Evolutionary conservation across 495 filamentous ascomycete genomes (phyloP).

Genomic region (Xylaria acuta): DNA sequence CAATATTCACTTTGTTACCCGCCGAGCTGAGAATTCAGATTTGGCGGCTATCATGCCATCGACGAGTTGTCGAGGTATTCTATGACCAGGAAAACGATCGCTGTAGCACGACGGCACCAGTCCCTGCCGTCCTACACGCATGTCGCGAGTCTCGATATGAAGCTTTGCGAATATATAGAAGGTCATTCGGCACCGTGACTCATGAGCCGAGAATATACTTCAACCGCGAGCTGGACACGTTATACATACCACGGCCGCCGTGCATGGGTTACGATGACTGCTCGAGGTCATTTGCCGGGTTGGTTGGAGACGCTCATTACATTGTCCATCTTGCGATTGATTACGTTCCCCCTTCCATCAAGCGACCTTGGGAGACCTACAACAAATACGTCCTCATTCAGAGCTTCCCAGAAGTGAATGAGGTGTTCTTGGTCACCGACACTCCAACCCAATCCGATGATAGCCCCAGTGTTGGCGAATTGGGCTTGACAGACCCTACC

Average conservation of each 20-base stretch:
- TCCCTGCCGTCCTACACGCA: constrained; percentile 49
- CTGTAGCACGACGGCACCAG: constrained; percentile 45
- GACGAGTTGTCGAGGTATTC: constrained; percentile 50
- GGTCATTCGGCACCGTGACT: constrained; percentile 48
- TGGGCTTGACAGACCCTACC: constrained; percentile 33
- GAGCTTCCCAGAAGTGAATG: constrained; percentile 48
- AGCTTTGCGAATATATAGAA: constrained; percentile 47
- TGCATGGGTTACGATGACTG: constrained; percentile 57
- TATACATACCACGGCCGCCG: constrained; percentile 55
- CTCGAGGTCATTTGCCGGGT: constrained; percentile 46
- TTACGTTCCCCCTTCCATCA: constrained; percentile 52
- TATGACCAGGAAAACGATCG: constrained; percentile 42
- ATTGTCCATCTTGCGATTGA: constrained; percentile 54
- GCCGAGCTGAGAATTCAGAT: constrained; percentile 58
- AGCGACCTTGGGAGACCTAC: constrained; percentile 60
- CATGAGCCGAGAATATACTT: constrained; percentile 49
- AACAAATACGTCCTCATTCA: constrained; percentile 56
- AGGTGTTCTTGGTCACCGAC: constrained; percentile 48
- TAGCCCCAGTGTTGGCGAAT: constrained; percentile 2
- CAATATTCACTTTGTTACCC: constrained; percentile 50
- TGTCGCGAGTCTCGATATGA: constrained; percentile 54
- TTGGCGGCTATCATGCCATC: constrained; percentile 49
- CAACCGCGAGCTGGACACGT: constrained; percentile 50
- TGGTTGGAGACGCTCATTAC: constrained; percentile 36
- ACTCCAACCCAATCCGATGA: constrained; percentile 12